These are phyloP conservation scores for Fraxinus dipetala DNA, from an alignment of 305 asterid species.

Conservation along the genomic window DNA sequence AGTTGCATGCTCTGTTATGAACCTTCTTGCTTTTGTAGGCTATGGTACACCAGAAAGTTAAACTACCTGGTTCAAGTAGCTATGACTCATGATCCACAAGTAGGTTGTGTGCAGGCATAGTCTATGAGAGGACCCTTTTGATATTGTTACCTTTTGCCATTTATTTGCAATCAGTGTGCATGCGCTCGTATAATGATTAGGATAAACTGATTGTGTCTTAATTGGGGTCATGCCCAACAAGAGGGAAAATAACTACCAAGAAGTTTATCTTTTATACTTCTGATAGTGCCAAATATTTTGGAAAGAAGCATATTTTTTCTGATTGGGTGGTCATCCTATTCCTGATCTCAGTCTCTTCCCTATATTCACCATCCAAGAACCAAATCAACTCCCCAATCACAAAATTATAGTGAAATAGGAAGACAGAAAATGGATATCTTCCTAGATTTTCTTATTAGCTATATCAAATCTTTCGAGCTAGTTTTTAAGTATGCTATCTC, in stretches of 20 bases:
- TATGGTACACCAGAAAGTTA: not conserved
- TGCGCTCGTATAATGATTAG: not conserved
- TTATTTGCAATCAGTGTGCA: not conserved
- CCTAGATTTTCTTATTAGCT: not conserved
- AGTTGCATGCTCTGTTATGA: not conserved
- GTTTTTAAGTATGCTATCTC: not conserved
- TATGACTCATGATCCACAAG: not conserved
- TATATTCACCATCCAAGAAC: not conserved
- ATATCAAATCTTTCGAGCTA: not conserved
- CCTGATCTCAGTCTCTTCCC: not conserved
- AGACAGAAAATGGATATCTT: not conserved
- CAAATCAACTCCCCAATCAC: not conserved
- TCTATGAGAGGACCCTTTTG: not conserved
- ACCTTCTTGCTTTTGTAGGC: not conserved
- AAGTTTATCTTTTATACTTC: not conserved
- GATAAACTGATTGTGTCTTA: not conserved
- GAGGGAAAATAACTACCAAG: not conserved
- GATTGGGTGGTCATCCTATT: not conserved
- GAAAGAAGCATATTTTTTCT: slow-evolving; percentile 1
- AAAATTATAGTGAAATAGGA: not conserved
- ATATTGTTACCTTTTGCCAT: not conserved
- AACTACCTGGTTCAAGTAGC: not conserved
- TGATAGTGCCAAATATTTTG: not conserved
- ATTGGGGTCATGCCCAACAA: not conserved
- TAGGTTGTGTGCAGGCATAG: not conserved